Conservation (phyloP, 2,329 filamentous ascomycete genomes). For the Claviceps fusiformis region DNA sequence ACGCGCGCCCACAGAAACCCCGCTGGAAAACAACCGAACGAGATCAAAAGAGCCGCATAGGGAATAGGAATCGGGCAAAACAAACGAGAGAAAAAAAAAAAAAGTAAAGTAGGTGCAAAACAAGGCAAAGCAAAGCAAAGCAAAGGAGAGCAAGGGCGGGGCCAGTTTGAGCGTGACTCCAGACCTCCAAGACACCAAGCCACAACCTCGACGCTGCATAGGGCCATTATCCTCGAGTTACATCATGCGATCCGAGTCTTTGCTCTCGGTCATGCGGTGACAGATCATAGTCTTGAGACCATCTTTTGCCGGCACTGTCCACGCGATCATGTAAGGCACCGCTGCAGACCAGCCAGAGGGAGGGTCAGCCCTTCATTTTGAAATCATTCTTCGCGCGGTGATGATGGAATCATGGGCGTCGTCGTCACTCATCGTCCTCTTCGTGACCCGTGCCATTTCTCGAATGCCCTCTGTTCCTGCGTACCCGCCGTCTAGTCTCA, state of each 20-base stretch:
- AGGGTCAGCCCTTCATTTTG: constrained; percentile 8
- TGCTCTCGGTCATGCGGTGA: constrained; percentile 15
- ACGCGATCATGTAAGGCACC: constrained; percentile 19
- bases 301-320: constrained; percentile 9
- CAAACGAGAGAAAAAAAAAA: neutral
- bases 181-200: constrained; percentile 22
- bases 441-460: constrained; percentile 2
- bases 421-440: neutral
- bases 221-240: constrained; percentile 14
- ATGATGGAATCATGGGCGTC: neutral
- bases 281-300: constrained; percentile 5
- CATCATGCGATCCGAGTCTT: constrained; percentile 15
- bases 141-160: constrained; percentile 2
- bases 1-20: neutral
- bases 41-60: neutral
- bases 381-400: neutral
- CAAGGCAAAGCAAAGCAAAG: neutral
- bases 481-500: neutral
- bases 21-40: too few species aligned
- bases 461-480: constrained; percentile 1
- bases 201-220: constrained; percentile 12
- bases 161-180: constrained; percentile 23
- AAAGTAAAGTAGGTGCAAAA: too few species aligned
- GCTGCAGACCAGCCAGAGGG: neutral
- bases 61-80: too few species aligned